A percentile compares a stretch with the other conserved stretches of the same genome.
Evolutionary conservation across 768 basidiomycete species (phyloP).

Genomic region (Austroboletus festivus): DNA sequence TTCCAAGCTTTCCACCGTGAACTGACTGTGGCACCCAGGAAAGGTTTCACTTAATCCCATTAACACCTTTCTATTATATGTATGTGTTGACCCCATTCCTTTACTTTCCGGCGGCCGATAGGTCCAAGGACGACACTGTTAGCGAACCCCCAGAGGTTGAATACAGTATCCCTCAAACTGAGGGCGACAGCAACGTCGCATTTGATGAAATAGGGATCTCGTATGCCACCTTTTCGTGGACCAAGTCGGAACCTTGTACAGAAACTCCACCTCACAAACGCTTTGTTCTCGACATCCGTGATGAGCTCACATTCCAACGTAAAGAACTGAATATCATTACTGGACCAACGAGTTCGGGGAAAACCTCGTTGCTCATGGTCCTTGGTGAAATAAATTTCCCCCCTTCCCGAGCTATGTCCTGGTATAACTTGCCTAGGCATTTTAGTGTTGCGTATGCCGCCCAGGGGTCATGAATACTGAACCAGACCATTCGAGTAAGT

Average conservation of each 20-base stretch:
- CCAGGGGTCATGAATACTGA: conserved; percentile 84
- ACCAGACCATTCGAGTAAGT: conserved; percentile 62
- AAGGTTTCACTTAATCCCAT: conserved; percentile 12
- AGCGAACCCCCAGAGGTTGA: background rate
- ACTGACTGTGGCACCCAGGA: conserved; percentile 12
- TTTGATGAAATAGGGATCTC: conserved; percentile 3
- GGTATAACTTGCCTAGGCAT: conserved; percentile 64
- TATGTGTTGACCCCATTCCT: background rate
- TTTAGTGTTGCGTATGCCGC: conserved; percentile 75
- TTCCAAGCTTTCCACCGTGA: conserved; percentile 14
- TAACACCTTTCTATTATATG: conserved; percentile 3
- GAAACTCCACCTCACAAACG: conserved; percentile 26
- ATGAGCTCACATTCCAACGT: conserved; percentile 50
- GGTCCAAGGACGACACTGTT: conserved; percentile 1
- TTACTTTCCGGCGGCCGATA: background rate
- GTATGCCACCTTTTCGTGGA: conserved; percentile 8
- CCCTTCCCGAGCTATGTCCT: conserved; percentile 49
- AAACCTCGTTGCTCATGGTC: conserved; percentile 65
- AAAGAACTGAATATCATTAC: conserved; percentile 54
- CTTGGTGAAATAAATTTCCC: conserved; percentile 64
- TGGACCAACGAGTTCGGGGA: conserved; percentile 59
- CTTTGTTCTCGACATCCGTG: conserved; percentile 49
- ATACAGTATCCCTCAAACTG: background rate
- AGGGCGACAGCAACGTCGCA: background rate
- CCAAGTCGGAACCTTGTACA: background rate